phyloP scores from a whole-genome alignment of 108 stramenopile genomes.

The Cyclotella sp. region DNA sequence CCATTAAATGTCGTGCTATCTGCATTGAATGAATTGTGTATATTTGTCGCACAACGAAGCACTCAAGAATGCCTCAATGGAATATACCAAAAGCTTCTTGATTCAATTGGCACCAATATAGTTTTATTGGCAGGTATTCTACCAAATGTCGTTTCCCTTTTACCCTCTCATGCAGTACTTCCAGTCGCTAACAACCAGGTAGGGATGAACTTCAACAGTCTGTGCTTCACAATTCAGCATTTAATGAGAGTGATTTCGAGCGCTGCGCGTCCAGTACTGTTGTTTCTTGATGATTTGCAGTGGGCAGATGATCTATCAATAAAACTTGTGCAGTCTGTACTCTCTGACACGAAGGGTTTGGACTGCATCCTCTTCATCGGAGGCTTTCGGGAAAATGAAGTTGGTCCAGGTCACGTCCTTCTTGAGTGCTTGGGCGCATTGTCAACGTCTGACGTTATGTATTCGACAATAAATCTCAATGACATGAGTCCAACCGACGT shows the following conservation, averaged over 20 bases:
- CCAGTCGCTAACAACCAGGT: no score
- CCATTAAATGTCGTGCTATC: constrained; percentile 31
- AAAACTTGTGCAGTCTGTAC: not conserved
- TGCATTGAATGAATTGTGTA: constrained; percentile 34
- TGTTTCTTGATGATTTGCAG: not conserved
- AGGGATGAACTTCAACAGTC: no score
- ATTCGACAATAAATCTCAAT: constrained; percentile 15
- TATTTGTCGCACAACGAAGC: constrained; percentile 9
- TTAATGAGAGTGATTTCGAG: constrained; percentile 45
- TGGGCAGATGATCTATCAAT: not conserved
- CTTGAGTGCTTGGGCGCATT: constrained; percentile 19
- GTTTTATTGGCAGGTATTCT: not conserved
- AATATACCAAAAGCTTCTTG: constrained; percentile 14
- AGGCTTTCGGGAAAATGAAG: constrained; percentile 39
- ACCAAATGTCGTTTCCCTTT: no score
- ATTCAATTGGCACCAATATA: constrained; percentile 9
- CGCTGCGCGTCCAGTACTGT: constrained; percentile 13
- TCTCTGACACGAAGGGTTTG: not conserved
- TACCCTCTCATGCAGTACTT: no score
- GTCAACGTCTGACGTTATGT: constrained; percentile 4
- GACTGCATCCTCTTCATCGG: constrained; percentile 35
- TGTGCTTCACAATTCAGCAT: constrained; percentile 24
- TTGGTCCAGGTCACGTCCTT: constrained; percentile 21
- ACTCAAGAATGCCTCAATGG: constrained; percentile 6
- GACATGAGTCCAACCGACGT: constrained; percentile 25